Conservation (phyloP, 371 early-diverging fungal species). For the Mortierella sp. region DNA sequence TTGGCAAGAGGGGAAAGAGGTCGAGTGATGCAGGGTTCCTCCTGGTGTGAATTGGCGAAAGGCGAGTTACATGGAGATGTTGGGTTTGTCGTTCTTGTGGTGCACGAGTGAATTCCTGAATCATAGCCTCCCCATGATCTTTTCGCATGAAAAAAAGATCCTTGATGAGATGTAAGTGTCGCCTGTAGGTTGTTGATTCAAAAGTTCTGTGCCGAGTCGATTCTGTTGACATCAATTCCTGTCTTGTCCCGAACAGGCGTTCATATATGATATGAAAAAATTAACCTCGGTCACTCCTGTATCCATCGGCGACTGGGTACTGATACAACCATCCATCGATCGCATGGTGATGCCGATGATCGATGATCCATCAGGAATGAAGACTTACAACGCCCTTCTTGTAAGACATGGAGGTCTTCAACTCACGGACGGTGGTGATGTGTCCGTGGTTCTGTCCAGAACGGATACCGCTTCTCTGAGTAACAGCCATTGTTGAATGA, state of each 20-base stretch:
- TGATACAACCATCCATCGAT: conserved; percentile 18
- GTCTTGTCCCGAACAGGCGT: background rate
- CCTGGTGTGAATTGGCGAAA: background rate
- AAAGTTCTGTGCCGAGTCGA: background rate
- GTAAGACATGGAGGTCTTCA: conserved; percentile 84
- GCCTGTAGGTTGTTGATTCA: background rate
- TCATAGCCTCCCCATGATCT: conserved; percentile 15
- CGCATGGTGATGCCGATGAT: conserved; percentile 81
- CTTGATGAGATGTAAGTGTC: background rate
- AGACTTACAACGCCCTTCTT: conserved; percentile 85
- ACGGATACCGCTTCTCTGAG: conserved; percentile 80
- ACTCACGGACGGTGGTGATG: conserved; percentile 86
- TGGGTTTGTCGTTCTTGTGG: background rate
- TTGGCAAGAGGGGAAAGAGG: background rate
- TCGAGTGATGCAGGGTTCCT: background rate
- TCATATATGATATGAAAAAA: background rate
- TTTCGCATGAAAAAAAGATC: background rate
- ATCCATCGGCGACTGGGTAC: background rate
- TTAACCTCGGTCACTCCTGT: background rate
- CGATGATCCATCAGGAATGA: conserved; percentile 76
- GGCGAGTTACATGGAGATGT: background rate
- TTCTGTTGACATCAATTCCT: background rate
- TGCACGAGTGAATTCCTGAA: background rate
- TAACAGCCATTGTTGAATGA: conserved; percentile 59
- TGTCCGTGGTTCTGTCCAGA: conserved; percentile 90